phyloP scores from a whole-genome alignment of 2,329 filamentous ascomycete species.

The Dactylellina parvicollis region DNA sequence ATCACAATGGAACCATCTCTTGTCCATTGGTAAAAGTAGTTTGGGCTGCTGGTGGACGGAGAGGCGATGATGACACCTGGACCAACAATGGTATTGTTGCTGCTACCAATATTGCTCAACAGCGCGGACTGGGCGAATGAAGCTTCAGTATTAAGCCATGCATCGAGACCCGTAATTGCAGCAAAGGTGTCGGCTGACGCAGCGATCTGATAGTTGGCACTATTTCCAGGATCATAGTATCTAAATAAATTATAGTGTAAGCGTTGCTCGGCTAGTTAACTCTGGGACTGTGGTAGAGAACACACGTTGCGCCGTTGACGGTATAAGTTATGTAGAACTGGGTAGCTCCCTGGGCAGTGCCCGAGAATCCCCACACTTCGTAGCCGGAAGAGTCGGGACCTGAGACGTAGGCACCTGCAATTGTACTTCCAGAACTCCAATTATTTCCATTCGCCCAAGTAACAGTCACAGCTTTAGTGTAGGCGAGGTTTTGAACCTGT shows the following conservation, averaged over 20 bases:
- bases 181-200: conserved; percentile 14
- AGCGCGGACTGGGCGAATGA: conserved; percentile 21
- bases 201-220: conserved; percentile 35
- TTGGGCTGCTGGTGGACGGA: conserved; percentile 61
- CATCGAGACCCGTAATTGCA: conserved; percentile 13
- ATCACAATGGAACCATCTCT: conserved; percentile 63
- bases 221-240: conserved; percentile 48
- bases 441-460: conserved; percentile 36
- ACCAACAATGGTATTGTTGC: conserved; percentile 35
- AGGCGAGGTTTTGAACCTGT: conserved; percentile 42
- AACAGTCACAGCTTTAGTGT: conserved; percentile 32
- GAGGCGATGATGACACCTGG: conserved; percentile 63
- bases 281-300: not conserved
- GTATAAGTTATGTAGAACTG: conserved; percentile 47
- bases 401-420: conserved; percentile 16
- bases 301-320: conserved; percentile 24
- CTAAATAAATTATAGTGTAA: not conserved
- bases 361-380: conserved; percentile 39
- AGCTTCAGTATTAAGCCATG: conserved; percentile 34
- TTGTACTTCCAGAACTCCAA: conserved; percentile 27
- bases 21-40: conserved; percentile 65
- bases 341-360: conserved; percentile 24
- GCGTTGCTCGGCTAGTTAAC: not conserved
- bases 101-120: conserved; percentile 36
- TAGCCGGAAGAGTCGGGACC: conserved; percentile 43